Evolutionary conservation across 257 asterid species (phyloP).

Genomic region (Solanum peruvianum): DNA sequence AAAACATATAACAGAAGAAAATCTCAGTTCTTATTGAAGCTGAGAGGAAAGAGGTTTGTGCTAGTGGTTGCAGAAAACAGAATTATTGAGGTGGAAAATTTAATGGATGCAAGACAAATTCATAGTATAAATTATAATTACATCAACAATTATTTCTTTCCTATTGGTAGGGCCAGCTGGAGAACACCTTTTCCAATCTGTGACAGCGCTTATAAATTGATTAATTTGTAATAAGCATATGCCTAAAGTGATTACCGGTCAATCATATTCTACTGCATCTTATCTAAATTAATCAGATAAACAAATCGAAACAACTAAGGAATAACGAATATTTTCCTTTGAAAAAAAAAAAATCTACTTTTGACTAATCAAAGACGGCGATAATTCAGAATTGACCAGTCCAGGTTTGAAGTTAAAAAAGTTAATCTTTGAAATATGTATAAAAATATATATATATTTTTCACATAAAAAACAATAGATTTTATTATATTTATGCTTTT

Average conservation of each 20-base stretch:
- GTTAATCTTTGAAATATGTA: too few species aligned
- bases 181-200: not conserved
- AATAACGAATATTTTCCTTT: not conserved
- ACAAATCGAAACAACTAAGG: accelerated
- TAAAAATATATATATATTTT: too few species aligned
- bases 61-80: not conserved
- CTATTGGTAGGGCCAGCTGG: not conserved
- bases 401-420: not conserved
- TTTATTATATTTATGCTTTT: not conserved
- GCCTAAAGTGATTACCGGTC: not conserved
- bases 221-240: not conserved
- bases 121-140: not conserved
- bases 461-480: not conserved
- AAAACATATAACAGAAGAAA: not conserved
- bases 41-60: not conserved
- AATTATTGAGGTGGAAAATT: not conserved
- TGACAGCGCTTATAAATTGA: not conserved
- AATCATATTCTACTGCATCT: not conserved
- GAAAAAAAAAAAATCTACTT: not conserved
- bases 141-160: not conserved
- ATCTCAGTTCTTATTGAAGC: not conserved
- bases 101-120: not conserved
- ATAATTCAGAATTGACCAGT: not conserved
- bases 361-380: not conserved
- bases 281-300: too few species aligned